Evolutionary conservation across 2,329 filamentous ascomycete genomes (phyloP).

Genomic region (Rutstroemia sydowiana): DNA sequence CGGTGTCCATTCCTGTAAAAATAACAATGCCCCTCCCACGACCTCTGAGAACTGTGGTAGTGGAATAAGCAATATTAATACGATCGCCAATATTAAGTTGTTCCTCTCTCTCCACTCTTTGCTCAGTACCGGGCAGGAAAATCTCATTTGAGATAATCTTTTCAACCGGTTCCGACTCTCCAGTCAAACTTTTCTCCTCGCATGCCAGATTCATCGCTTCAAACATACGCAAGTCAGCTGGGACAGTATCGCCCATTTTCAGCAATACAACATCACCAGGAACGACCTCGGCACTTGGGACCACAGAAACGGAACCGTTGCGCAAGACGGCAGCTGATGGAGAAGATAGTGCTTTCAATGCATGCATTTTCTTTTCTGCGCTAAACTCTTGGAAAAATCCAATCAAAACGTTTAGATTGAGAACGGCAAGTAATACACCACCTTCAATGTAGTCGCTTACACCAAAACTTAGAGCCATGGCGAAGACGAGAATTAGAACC

Average conservation of each 20-base stretch:
- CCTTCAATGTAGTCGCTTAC: constrained; percentile 55
- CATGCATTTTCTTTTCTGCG: constrained; percentile 48
- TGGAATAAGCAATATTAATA: constrained; percentile 48
- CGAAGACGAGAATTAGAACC: constrained; percentile 54
- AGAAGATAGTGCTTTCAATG: constrained; percentile 40
- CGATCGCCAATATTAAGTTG: constrained; percentile 44
- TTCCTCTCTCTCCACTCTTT: constrained; percentile 33
- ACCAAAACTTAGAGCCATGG: constrained; percentile 50
- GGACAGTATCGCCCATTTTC: constrained; percentile 90
- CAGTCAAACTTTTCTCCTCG: constrained; percentile 97
- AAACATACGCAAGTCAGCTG: constrained; percentile 65
- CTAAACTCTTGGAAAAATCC: constrained; percentile 48
- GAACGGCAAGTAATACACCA: constrained; percentile 51
- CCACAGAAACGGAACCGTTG: constrained; percentile 39
- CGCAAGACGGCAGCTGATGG: constrained; percentile 44
- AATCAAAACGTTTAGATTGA: constrained; percentile 50
- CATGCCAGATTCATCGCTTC: constrained; percentile 53
- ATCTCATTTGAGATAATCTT: constrained; percentile 55
- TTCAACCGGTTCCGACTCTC: constrained; percentile 78
- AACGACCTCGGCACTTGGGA: constrained; percentile 50
- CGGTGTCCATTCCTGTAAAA: constrained; percentile 49
- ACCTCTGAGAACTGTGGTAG: constrained; percentile 47
- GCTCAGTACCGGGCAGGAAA: constrained; percentile 23
- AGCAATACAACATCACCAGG: constrained; percentile 84
- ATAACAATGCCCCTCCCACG: constrained; percentile 47